These are phyloP conservation scores for Beauveria scarabaeidicola DNA, from an alignment of 2,329 filamentous ascomycete species.

Conservation along the genomic window DNA sequence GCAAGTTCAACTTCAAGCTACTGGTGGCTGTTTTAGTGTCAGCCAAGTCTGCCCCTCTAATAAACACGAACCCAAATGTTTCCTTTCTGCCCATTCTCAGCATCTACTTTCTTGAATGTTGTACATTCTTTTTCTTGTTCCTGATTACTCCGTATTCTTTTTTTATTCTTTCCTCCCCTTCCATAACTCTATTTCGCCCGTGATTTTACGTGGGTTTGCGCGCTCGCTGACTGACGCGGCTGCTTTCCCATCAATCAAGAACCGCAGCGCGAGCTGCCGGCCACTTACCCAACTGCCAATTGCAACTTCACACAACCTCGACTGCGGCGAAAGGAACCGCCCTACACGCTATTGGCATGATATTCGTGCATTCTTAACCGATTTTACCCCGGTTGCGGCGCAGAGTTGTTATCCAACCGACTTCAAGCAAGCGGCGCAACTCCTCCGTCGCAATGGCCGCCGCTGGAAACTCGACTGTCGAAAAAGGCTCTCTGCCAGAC, in stretches of 20 bases:
- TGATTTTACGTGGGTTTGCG: background rate
- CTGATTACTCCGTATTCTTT: background rate
- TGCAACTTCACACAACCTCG: background rate
- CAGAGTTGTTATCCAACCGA: background rate
- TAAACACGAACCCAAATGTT: background rate
- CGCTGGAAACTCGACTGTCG: background rate
- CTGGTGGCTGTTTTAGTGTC: too few species aligned
- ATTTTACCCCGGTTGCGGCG: background rate
- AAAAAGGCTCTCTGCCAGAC: background rate
- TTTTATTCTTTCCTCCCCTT: too few species aligned
- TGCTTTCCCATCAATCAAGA: background rate
- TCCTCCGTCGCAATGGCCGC: background rate
- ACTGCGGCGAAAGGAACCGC: background rate
- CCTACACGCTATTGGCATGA: background rate
- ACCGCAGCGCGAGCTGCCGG: background rate
- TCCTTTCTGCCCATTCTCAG: background rate
- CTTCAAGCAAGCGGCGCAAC: background rate
- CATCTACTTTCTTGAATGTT: background rate
- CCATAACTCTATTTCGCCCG: too few species aligned
- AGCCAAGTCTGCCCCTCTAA: background rate
- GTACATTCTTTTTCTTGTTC: background rate
- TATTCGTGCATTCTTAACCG: background rate
- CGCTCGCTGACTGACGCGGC: background rate
- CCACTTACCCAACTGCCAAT: background rate
- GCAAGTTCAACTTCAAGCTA: too few species aligned